Evolutionary conservation across 805 yeast species (phyloP).

Genomic region (Ogataea naganishii): DNA sequence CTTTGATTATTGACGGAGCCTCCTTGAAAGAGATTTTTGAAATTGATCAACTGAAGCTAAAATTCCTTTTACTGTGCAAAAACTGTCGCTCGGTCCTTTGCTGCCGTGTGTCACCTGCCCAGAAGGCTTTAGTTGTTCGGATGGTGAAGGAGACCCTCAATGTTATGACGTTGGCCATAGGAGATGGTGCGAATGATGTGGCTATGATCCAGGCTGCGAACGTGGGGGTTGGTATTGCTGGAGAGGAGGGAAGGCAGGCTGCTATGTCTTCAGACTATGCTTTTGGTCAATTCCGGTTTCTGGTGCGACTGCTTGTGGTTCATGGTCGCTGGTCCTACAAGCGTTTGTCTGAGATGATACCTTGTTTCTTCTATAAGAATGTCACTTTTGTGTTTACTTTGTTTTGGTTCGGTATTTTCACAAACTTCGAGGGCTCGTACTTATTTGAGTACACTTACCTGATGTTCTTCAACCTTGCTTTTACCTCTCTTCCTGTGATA

Average conservation of each 20-base stretch:
- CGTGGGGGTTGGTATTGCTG: constrained; percentile 85
- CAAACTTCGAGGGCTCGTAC: constrained; percentile 72
- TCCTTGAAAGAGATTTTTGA: constrained; percentile 51
- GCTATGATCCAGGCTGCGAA: constrained; percentile 88
- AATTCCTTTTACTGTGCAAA: constrained; percentile 64
- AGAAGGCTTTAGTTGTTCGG: constrained; percentile 76
- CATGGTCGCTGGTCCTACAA: constrained; percentile 88
- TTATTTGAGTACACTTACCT: constrained; percentile 69
- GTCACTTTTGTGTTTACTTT: constrained; percentile 65
- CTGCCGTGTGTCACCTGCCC: constrained; percentile 85
- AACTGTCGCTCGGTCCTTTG: constrained; percentile 77
- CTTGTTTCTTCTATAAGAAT: constrained; percentile 72
- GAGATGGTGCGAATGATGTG: constrained; percentile 86
- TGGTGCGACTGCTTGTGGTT: constrained; percentile 56
- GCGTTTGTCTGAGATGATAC: constrained; percentile 76
- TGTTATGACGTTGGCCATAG: constrained; percentile 82
- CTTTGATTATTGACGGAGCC: constrained; percentile 74
- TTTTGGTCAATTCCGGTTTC: constrained; percentile 70
- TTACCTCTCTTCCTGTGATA: constrained; percentile 74
- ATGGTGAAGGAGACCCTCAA: constrained; percentile 65
- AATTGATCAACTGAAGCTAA: constrained; percentile 30
- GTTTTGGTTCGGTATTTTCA: constrained; percentile 74
- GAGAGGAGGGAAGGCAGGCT: constrained; percentile 88
- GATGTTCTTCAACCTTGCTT: constrained; percentile 77
- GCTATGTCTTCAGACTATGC: constrained; percentile 87